These are phyloP conservation scores for Trichoderma atroviride DNA, from an alignment of 2,329 filamentous ascomycete genomes.

Conservation along the genomic window DNA sequence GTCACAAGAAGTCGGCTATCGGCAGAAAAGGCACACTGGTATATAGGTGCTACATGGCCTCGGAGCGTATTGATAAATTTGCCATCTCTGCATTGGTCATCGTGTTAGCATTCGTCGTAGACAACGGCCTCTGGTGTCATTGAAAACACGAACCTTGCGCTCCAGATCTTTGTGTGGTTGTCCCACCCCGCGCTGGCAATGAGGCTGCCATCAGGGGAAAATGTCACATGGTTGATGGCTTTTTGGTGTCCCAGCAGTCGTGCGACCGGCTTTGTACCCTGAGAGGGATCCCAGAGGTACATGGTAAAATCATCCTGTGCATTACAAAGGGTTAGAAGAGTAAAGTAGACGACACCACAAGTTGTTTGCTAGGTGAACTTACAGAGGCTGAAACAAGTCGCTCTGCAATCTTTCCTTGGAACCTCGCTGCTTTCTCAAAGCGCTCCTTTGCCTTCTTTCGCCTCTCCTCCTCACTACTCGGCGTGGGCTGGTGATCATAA, in stretches of 20 bases:
- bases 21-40: slow-evolving; percentile 89
- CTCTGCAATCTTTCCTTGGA: slow-evolving; percentile 77
- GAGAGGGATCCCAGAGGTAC: slow-evolving; percentile 87
- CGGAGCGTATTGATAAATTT: slow-evolving; percentile 86
- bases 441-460: slow-evolving; percentile 74
- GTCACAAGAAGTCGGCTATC: slow-evolving; percentile 89
- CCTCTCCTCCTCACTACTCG: slow-evolving; percentile 69
- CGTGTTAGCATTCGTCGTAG: slow-evolving; percentile 27
- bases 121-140: neutral
- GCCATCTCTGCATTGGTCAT: slow-evolving; percentile 52
- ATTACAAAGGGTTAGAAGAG: neutral
- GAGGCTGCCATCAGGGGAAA: slow-evolving; percentile 84
- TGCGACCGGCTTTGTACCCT: slow-evolving; percentile 81
- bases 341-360: neutral
- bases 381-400: slow-evolving; percentile 79
- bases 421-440: slow-evolving; percentile 81
- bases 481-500: slow-evolving; percentile 77
- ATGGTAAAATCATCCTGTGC: slow-evolving; percentile 83
- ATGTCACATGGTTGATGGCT: slow-evolving; percentile 92
- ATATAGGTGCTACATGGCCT: slow-evolving; percentile 87
- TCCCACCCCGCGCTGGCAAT: slow-evolving; percentile 92
- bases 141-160: slow-evolving; percentile 58
- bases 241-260: slow-evolving; percentile 93
- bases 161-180: slow-evolving; percentile 94
- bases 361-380: slow-evolving; percentile 10